Evolutionary conservation across 768 basidiomycete species (phyloP).

Genomic region (Tulasnella sp.): DNA sequence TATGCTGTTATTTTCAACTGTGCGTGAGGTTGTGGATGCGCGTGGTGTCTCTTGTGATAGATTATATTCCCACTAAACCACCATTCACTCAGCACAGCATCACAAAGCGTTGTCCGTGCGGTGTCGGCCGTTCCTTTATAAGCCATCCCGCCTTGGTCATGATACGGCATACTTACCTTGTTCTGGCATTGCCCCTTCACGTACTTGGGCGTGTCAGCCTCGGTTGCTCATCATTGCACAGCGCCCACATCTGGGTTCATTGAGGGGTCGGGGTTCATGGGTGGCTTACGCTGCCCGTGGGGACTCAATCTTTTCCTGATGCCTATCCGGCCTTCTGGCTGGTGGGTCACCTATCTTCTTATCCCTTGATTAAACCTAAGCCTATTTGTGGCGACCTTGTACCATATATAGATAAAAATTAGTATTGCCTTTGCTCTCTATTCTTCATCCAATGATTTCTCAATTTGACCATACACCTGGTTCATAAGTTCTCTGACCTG

Average conservation of each 20-base stretch:
- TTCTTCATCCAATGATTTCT: too few species aligned
- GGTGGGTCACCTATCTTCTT: conserved; percentile 7
- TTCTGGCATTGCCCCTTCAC: conserved; percentile 7
- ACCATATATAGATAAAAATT: too few species aligned
- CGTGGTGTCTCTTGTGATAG: too few species aligned
- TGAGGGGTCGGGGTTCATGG: neutral
- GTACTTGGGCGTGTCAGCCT: conserved; percentile 7
- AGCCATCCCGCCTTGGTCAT: neutral
- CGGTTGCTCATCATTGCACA: conserved; percentile 3
- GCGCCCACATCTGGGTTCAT: conserved; percentile 6
- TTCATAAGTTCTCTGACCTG: too few species aligned
- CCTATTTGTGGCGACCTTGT: too few species aligned
- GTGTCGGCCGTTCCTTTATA: neutral
- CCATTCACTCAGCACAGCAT: too few species aligned
- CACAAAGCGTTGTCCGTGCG: too few species aligned
- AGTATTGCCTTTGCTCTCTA: too few species aligned
- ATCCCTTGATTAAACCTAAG: conserved; percentile 5
- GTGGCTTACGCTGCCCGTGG: conserved; percentile 6
- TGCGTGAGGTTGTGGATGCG: too few species aligned
- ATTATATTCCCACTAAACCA: too few species aligned
- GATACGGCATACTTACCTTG: conserved; percentile 12
- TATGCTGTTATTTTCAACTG: too few species aligned
- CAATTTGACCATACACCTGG: too few species aligned
- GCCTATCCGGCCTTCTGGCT: conserved; percentile 15
- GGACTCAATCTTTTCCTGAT: conserved; percentile 15